These are phyloP conservation scores for Tripterygium wilfordii DNA, from an alignment of 177 flowering plant species.

Conservation along the genomic window DNA sequence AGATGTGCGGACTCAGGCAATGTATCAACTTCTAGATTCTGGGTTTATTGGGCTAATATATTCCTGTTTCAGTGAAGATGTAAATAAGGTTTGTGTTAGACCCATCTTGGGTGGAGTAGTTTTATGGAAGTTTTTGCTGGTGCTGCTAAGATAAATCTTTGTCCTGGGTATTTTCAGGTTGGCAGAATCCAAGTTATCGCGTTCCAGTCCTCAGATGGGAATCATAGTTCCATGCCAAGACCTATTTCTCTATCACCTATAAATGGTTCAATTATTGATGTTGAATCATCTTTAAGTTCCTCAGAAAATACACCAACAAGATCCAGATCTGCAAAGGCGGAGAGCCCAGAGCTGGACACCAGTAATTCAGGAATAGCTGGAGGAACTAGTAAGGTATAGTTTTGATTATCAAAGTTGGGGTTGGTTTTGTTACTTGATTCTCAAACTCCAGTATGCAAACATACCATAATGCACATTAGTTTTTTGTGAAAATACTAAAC, in stretches of 20 bases:
- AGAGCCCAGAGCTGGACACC: conserved; percentile 52
- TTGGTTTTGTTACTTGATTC: too few relatives aligned
- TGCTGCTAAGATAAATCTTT: background rate
- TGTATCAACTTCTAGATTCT: conserved; percentile 96
- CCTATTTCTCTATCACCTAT: conserved; percentile 50
- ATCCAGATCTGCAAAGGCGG: conserved; percentile 38
- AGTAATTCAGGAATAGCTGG: conserved; percentile 52
- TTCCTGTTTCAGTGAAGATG: conserved; percentile 97
- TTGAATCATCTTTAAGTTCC: conserved; percentile 68
- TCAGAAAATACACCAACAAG: conserved; percentile 35
- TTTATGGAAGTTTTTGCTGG: background rate
- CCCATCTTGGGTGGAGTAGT: background rate
- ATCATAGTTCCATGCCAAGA: conserved; percentile 40
- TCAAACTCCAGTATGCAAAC: too few relatives aligned
- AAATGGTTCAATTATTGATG: conserved; percentile 46
- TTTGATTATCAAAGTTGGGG: background rate
- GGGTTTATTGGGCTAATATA: conserved; percentile 97
- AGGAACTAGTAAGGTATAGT: conserved; percentile 47
- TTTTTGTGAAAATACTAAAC: too few relatives aligned
- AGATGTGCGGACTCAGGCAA: conserved; percentile 97
- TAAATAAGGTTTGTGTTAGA: conserved; percentile 56
- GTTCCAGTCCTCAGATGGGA: conserved; percentile 95
- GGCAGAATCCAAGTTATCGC: conserved; percentile 98
- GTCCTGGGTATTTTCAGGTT: conserved; percentile 39
- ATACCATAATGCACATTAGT: too few relatives aligned